Percentiles rank a stretch among this genome's conserved stretches.
Conservation (phyloP, 257 asterid genomes). For the Knoxia roxburghii region DNA sequence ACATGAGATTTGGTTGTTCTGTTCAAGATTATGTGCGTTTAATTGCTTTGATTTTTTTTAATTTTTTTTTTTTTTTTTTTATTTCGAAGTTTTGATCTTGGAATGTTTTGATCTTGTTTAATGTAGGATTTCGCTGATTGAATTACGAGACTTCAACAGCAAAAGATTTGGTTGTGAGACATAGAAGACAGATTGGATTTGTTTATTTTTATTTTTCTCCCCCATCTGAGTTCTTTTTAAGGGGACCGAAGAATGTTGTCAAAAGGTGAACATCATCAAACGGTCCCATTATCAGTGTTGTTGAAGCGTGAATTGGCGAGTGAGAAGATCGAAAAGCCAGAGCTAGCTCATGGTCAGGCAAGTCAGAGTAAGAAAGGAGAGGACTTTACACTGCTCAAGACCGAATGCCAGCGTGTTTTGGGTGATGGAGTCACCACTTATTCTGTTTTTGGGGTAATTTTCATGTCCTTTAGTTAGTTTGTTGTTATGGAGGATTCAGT, state of each 20-base stretch:
- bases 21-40: neutral
- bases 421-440: constrained; percentile 91
- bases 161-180: constrained; percentile 1
- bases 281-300: constrained; percentile 88
- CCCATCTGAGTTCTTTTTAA: constrained; percentile 14
- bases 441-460: constrained; percentile 78
- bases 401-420: constrained; percentile 74
- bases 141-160: constrained; percentile 19
- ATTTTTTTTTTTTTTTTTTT: too few relatives aligned
- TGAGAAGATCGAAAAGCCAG: constrained; percentile 94
- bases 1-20: constrained; percentile 8
- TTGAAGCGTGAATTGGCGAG: constrained; percentile 84
- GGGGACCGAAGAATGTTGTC: constrained; percentile 58
- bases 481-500: neutral
- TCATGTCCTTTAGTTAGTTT: neutral
- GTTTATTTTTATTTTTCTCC: neutral
- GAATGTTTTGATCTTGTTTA: neutral
- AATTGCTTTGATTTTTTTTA: constrained; percentile 16
- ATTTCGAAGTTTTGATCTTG: constrained; percentile 18
- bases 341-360: constrained; percentile 72
- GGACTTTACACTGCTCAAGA: constrained; percentile 78
- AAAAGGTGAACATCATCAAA: constrained; percentile 82
- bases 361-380: constrained; percentile 96
- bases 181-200: constrained; percentile 16
- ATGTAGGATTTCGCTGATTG: constrained; percentile 43